These are phyloP conservation scores for Colletotrichum tamarilloi DNA, from an alignment of 2,329 filamentous ascomycete genomes.

Conservation along the genomic window DNA sequence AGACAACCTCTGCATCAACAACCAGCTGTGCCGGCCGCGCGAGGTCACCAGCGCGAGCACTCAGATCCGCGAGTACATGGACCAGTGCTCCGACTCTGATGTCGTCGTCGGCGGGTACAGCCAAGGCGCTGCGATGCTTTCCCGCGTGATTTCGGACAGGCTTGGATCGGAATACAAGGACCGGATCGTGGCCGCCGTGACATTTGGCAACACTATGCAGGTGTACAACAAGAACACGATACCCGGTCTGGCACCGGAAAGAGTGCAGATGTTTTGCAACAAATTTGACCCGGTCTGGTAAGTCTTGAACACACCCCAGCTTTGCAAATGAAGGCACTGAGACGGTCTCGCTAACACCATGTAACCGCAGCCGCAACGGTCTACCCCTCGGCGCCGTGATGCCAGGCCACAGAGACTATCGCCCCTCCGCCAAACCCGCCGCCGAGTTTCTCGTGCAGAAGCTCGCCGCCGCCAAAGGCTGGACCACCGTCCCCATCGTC, in stretches of 20 bases:
- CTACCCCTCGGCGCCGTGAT: background rate
- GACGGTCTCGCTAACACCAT: background rate
- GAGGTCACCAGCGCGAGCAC: background rate
- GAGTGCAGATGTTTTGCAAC: background rate
- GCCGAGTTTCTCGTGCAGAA: background rate
- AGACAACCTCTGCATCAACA: background rate
- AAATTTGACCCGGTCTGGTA: background rate
- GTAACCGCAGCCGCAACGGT: background rate
- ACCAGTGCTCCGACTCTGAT: background rate
- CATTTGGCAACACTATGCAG: background rate
- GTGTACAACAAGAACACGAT: background rate
- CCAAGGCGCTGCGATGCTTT: background rate
- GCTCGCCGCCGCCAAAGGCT: background rate
- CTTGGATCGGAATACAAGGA: background rate
- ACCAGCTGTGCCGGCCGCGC: background rate
- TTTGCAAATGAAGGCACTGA: accelerated
- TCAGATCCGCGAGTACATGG: background rate
- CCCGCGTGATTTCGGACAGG: background rate
- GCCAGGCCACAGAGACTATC: background rate
- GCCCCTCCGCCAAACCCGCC: background rate
- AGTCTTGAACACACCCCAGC: background rate
- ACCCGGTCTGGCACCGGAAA: background rate
- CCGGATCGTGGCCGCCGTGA: background rate
- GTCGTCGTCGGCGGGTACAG: background rate
- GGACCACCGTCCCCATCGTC: background rate